phyloP scores from a whole-genome alignment of 345 rosid genomes.

The Eucalyptus dawsonii region DNA sequence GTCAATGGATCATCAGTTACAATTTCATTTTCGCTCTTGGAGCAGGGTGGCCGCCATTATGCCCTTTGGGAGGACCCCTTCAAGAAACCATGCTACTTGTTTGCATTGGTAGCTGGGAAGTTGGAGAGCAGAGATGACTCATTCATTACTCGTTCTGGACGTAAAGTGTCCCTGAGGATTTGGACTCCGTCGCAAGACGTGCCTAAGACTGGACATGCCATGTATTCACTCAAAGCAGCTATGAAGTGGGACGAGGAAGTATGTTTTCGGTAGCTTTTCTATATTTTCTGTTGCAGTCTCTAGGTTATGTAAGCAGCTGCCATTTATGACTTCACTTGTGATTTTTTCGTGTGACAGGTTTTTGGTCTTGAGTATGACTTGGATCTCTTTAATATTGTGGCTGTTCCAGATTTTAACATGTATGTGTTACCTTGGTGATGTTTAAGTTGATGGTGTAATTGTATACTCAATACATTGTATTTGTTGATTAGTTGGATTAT shows the following conservation, averaged over 20 bases:
- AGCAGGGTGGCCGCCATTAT: slow-evolving; percentile 84
- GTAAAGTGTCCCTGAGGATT: slow-evolving; percentile 67
- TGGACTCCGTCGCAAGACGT: slow-evolving; percentile 95
- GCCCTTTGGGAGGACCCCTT: slow-evolving; percentile 97
- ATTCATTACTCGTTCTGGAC: slow-evolving; percentile 73
- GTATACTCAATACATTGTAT: neutral
- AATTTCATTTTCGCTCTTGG: neutral
- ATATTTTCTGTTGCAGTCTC: neutral
- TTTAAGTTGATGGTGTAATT: neutral
- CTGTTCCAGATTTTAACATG: slow-evolving; percentile 98
- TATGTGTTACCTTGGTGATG: slow-evolving; percentile 15
- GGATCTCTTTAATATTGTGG: slow-evolving; percentile 98
- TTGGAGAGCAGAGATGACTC: slow-evolving; percentile 86
- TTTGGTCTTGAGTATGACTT: slow-evolving; percentile 96
- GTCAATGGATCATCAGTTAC: neutral
- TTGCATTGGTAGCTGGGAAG: slow-evolving; percentile 92
- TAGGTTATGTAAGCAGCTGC: neutral
- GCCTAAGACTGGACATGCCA: slow-evolving; percentile 93
- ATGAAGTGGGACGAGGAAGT: slow-evolving; percentile 99
- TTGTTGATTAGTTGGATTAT: neutral
- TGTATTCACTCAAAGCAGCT: slow-evolving; percentile 94
- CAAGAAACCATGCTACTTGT: slow-evolving; percentile 94
- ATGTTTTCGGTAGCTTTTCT: slow-evolving; percentile 3
- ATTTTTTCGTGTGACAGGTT: slow-evolving; percentile 34
- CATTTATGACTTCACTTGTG: neutral